A percentile compares a stretch with the other conserved stretches of the same genome.
phyloP scores from a whole-genome alignment of 371 early-diverging fungal genomes.

The Lichtheimia ornata region DNA sequence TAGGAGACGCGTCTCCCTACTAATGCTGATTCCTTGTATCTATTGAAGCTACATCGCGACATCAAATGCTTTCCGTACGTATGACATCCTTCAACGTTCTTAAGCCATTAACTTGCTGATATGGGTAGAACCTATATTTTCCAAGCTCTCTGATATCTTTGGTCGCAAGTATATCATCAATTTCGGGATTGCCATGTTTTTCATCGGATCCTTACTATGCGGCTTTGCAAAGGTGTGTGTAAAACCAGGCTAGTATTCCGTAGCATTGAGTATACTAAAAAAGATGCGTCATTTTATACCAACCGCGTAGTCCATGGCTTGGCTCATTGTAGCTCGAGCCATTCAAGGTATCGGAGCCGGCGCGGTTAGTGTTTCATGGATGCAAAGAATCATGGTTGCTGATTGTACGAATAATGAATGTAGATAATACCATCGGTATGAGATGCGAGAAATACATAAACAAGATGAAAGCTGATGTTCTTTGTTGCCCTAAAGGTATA shows the following conservation, averaged over 20 bases:
- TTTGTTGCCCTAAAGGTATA: conserved; percentile 29
- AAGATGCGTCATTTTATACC: conserved; percentile 4
- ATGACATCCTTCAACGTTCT: background rate
- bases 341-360: conserved; percentile 66
- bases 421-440: background rate
- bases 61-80: conserved; percentile 44
- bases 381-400: background rate
- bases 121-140: conserved; percentile 42
- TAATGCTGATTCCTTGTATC: background rate
- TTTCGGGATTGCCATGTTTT: conserved; percentile 57
- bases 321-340: conserved; percentile 66
- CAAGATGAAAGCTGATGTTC: no score
- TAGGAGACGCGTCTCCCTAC: no score
- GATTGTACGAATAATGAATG: background rate
- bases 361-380: conserved; percentile 21
- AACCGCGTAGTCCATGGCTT: conserved; percentile 57
- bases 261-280: background rate
- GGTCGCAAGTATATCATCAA: conserved; percentile 67
- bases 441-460: background rate
- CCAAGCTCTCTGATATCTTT: conserved; percentile 71
- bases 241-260: background rate
- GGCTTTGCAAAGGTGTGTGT: conserved; percentile 44
- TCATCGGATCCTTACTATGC: conserved; percentile 61
- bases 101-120: background rate
- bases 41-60: conserved; percentile 53